Percentiles rank a stretch among this genome's conserved stretches.
These are phyloP conservation scores for Thielaviopsis euricoi DNA, from an alignment of 2,329 filamentous ascomycete genomes.

Conservation along the genomic window DNA sequence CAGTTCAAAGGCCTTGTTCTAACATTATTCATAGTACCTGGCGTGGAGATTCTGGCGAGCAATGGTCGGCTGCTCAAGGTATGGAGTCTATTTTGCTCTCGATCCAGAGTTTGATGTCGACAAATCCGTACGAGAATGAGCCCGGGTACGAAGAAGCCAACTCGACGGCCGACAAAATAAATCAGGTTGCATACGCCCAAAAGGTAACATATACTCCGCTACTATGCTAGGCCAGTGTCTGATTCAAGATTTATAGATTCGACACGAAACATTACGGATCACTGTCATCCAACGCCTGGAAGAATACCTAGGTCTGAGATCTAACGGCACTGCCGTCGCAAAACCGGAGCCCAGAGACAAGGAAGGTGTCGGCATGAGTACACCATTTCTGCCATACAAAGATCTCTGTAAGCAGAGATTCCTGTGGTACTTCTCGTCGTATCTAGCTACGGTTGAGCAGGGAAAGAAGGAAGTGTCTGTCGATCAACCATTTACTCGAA, in stretches of 20 bases:
- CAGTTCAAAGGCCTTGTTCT: constrained; percentile 6
- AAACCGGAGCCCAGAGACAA: constrained; percentile 25
- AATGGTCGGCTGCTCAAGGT: constrained; percentile 94
- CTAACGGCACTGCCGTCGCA: constrained; percentile 27
- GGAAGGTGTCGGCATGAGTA: constrained; percentile 34
- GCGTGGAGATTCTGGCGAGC: constrained; percentile 75
- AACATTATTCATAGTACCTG: constrained; percentile 54
- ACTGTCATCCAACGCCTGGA: constrained; percentile 78
- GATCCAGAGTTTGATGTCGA: constrained; percentile 89
- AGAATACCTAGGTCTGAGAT: constrained; percentile 50
- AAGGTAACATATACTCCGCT: constrained; percentile 38
- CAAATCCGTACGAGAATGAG: constrained; percentile 90
- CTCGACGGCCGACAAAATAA: constrained; percentile 49
- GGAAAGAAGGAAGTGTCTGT: constrained; percentile 48
- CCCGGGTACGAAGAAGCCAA: constrained; percentile 76
- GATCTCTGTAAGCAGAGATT: constrained; percentile 85
- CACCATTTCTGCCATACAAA: constrained; percentile 69
- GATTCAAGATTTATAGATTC: constrained; percentile 41
- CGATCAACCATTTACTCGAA: constrained; percentile 50
- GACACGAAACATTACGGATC: constrained; percentile 76
- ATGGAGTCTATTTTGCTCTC: constrained; percentile 88
- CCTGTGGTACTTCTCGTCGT: constrained; percentile 89
- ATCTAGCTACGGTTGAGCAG: constrained; percentile 53
- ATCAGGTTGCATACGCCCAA: constrained; percentile 57
- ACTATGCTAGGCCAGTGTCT: not conserved